Base-by-base conservation (phyloP, 257 asterid genomes). In the Nyctanthes arbortristis region DNA sequence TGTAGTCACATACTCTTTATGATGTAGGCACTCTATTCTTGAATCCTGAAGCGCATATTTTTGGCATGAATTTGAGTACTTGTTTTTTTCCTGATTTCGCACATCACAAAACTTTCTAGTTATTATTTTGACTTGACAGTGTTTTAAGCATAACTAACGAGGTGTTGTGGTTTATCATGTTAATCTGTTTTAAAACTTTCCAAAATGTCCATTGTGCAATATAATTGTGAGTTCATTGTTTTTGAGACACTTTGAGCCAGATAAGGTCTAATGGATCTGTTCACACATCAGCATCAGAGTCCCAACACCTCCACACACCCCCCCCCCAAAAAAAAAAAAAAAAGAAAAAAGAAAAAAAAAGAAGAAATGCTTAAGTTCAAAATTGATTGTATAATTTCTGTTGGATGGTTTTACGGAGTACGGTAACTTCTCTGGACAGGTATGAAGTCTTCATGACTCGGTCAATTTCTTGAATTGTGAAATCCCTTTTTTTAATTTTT, bases 401-500 rank as follows among this genome's bases (percentile, higher is more conserved):
- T 58, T 63, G 63, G 73, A 12, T 43, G 16, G 32, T 52, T 60
- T 63, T 34, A 45, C 67, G 27, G 4, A 13, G n/a, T 34, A 18
- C 8, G 49, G 20, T 30, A 63, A 49, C n/a, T 57, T 1, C 52
- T 35, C 60, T 66, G 22, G 30, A 40, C 67, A 55, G 18, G 7
- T 70, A 56, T 55, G 30, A 43, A 20, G 20, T 62, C 57, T 18
- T 22, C 5, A 5, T 9, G 31, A 13, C 9, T 6, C 24, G 12
- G 16, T 22, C 29, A 52, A 52, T 52, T 52, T 59, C 39, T 32
- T 75, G 28, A 25, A 57, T 59, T 34, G 37, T 71, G 33, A 30
- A 63, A 65, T 30, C 7, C 56, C 52, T 54, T 65, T 57, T 52
- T 68, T 73, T 63, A 14, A 32, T 63, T 67, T 72, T 71, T 75